A percentile compares a stretch with the other conserved stretches of the same genome.
phyloP scores from a whole-genome alignment of 2,329 filamentous ascomycete genomes.

The Arthrinium puccinioides region DNA sequence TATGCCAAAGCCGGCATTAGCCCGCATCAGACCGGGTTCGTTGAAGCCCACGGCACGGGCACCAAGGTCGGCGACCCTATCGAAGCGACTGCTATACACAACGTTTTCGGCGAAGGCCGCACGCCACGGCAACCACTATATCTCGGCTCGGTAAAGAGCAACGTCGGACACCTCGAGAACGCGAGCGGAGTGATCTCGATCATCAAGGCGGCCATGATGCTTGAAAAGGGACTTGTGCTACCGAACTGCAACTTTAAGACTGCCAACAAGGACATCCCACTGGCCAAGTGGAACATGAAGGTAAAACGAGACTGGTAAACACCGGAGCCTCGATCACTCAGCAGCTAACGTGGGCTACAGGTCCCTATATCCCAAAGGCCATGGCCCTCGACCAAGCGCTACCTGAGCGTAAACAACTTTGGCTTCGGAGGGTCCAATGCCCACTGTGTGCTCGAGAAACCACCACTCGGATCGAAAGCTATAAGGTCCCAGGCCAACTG shows the following conservation, averaged over 20 bases:
- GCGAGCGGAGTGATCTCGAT: slow-evolving; percentile 23
- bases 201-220: slow-evolving; percentile 25
- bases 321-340: background rate
- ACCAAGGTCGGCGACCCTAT: slow-evolving; percentile 39
- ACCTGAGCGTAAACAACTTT: slow-evolving; percentile 24
- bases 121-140: slow-evolving; percentile 17
- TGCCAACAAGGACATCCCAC: slow-evolving; percentile 21
- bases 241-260: slow-evolving; percentile 33
- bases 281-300: slow-evolving; percentile 15
- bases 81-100: slow-evolving; percentile 33
- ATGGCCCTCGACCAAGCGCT: slow-evolving; percentile 12
- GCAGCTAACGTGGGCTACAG: slow-evolving; percentile 6
- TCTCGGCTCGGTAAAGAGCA: slow-evolving; percentile 29
- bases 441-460: slow-evolving; percentile 20
- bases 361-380: slow-evolving; percentile 13
- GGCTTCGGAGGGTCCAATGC: slow-evolving; percentile 28
- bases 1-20: slow-evolving; percentile 12
- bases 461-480: too few species aligned
- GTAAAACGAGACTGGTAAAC: slow-evolving; percentile 3
- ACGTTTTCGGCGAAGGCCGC: slow-evolving; percentile 18
- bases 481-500: too few species aligned
- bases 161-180: slow-evolving; percentile 27
- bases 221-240: slow-evolving; percentile 35
- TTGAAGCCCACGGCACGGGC: slow-evolving; percentile 40
- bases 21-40: slow-evolving; percentile 18